Base-by-base conservation (phyloP, 2,329 filamentous ascomycete genomes). In the Diatrype stigma region DNA sequence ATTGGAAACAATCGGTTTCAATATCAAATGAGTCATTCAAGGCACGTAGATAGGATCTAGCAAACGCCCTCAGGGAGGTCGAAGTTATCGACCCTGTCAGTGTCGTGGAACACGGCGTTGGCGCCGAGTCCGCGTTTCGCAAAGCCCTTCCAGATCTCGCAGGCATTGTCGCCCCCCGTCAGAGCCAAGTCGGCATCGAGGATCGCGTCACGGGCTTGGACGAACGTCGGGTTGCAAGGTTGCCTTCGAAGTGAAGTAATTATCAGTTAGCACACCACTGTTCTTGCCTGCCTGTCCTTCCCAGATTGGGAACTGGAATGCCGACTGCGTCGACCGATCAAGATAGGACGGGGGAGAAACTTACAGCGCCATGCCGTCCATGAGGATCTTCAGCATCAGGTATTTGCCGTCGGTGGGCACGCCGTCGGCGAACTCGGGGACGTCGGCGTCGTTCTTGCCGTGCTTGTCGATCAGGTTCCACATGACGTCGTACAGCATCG, bases 401-500 rank as follows among this genome's bases (percentile, higher is more conserved):
- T 73, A 81, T 51, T 73, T 74, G 19, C 79, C 79, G 51, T 81
- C 78, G 0, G 68, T 75, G 2, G 79, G 78, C 1, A 80, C 70
- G 2, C 76, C 74, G 8, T 69, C 49, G 44, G 64, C 58, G 46
- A 80, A 74, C 1, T 64, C 62, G 0, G 79, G 79, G 16, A 63
- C 57, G 8, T 64, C 64, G 1, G 53, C 66, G 44, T 73, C 67
- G 40, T 73, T 79, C 65, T 77, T 78, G 50, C 79, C 79, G 53
- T 80, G 64, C 66, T 77, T 78, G 47, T 79, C 79, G 51, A 82
- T 77, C 32, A 82, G 59, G 64, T 79, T 80, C 79, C 80, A 82
- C 51, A 81, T 62, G 12, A 82, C 69, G 58, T 82, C 79, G 63
- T 81, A 81, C 4, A 82, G 67, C 40, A 75, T 74, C 0, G 70